Conservation (phyloP, 108 stramenopile genomes). For the Chaetoceros tenuissimus region DNA sequence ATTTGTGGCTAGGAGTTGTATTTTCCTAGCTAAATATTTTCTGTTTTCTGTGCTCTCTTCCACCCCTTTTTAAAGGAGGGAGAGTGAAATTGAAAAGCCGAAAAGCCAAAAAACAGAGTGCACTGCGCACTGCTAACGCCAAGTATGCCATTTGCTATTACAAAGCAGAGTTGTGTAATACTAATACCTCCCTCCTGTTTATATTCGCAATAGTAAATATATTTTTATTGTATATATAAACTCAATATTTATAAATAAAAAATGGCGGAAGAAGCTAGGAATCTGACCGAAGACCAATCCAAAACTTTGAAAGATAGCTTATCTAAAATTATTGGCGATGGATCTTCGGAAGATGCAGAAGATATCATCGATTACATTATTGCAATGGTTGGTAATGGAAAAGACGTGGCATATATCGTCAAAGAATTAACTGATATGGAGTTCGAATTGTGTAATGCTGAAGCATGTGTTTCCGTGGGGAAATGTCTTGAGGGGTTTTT, state of each 20-base stretch:
- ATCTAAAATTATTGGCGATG: neutral
- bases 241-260: neutral
- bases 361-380: constrained; percentile 67
- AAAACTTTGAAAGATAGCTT: neutral
- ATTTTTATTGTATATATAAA: neutral
- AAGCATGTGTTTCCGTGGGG: constrained; percentile 19
- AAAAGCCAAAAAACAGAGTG: too few species aligned
- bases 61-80: too few species aligned
- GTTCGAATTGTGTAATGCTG: constrained; percentile 48
- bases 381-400: constrained; percentile 68
- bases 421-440: constrained; percentile 65
- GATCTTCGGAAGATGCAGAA: constrained; percentile 37
- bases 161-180: too few species aligned
- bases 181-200: too few species aligned
- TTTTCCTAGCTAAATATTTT: too few species aligned
- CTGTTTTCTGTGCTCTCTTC: too few species aligned
- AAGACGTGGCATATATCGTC: constrained; percentile 31
- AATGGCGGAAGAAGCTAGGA: neutral
- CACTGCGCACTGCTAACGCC: too few species aligned
- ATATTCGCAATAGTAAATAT: too few species aligned
- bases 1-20: too few species aligned
- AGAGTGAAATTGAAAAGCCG: too few species aligned
- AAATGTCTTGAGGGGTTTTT: constrained; percentile 9
- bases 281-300: neutral
- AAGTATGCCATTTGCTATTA: too few species aligned